phyloP scores from a whole-genome alignment of 192 early-diverging fungal genomes.

The Coemansia sp. region DNA sequence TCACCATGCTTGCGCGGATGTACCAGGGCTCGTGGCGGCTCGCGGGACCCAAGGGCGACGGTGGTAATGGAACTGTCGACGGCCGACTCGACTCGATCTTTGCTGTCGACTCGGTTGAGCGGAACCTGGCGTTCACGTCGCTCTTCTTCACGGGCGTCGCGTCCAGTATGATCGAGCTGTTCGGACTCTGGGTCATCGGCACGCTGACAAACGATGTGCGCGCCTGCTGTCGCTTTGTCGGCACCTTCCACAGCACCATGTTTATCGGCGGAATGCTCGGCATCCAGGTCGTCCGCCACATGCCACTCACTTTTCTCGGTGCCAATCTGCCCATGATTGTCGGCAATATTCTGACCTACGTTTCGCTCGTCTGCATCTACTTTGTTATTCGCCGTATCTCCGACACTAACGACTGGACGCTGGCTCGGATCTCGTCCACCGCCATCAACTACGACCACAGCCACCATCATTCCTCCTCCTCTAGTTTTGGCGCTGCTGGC shows the following conservation, averaged over 20 bases:
- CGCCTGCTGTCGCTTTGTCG: conserved; percentile 36
- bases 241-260: conserved; percentile 40
- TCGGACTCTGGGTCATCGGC: conserved; percentile 48
- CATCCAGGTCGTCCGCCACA: conserved; percentile 17
- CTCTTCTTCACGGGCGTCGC: conserved; percentile 9
- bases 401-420: conserved; percentile 46
- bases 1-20: conserved; percentile 18
- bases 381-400: conserved; percentile 39
- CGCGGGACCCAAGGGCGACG: background rate
- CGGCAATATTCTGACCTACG: conserved; percentile 4
- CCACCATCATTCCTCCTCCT: too few relatives aligned
- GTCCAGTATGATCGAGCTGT: conserved; percentile 44
- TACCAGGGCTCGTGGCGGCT: background rate
- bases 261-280: conserved; percentile 35
- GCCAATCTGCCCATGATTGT: conserved; percentile 32
- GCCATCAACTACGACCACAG: background rate
- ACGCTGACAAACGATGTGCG: conserved; percentile 46
- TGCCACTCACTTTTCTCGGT: conserved; percentile 6
- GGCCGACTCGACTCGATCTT: background rate
- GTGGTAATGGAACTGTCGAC: background rate
- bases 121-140: background rate
- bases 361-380: conserved; percentile 29
- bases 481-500: background rate
- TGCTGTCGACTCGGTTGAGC: background rate
- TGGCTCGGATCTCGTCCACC: conserved; percentile 22